Percentiles rank a stretch among this genome's conserved stretches.
These are phyloP conservation scores for Fusarium domesticum DNA, from an alignment of 2,329 filamentous ascomycete species.

Conservation along the genomic window DNA sequence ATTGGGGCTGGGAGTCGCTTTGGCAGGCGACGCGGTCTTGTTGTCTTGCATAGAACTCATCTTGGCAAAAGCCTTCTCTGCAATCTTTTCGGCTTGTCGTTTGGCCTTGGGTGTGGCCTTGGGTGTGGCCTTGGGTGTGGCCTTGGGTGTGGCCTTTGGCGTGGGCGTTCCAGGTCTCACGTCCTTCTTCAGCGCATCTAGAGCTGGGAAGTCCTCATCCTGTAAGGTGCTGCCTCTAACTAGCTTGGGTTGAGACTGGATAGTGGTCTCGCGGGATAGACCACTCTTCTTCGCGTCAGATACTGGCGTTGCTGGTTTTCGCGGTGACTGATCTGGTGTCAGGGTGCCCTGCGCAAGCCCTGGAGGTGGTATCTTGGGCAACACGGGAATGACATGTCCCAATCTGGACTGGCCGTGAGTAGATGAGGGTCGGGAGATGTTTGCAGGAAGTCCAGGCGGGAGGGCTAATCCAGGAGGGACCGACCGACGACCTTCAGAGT, in stretches of 20 bases:
- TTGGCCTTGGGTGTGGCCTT: slow-evolving; percentile 36
- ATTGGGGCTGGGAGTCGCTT: not conserved
- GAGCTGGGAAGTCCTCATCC: slow-evolving; percentile 62
- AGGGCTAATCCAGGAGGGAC: slow-evolving; percentile 33
- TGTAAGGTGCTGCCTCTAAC: slow-evolving; percentile 40
- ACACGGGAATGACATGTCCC: slow-evolving; percentile 25
- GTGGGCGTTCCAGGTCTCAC: slow-evolving; percentile 36
- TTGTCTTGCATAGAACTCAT: slow-evolving; percentile 11
- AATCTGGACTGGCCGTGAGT: slow-evolving; percentile 18
- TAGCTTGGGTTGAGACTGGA: slow-evolving; percentile 34
- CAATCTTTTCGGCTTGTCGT: slow-evolving; percentile 31
- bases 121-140: slow-evolving; percentile 35
- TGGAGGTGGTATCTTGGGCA: slow-evolving; percentile 27
- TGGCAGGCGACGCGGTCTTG: slow-evolving; percentile 3
- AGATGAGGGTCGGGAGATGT: slow-evolving; percentile 21
- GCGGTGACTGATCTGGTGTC: slow-evolving; percentile 36
- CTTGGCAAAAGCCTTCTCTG: slow-evolving; percentile 26
- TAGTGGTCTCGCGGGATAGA: slow-evolving; percentile 45
- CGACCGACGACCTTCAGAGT: slow-evolving; percentile 19
- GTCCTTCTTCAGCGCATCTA: slow-evolving; percentile 44
- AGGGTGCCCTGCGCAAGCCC: slow-evolving; percentile 25
- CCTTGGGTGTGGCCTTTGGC: slow-evolving; percentile 34
- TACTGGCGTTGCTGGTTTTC: slow-evolving; percentile 25
- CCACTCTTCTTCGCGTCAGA: slow-evolving; percentile 43
- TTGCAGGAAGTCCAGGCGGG: slow-evolving; percentile 19